phyloP scores from a whole-genome alignment of 2,329 filamentous ascomycete species.

The Ophiostoma fasciatum region DNA sequence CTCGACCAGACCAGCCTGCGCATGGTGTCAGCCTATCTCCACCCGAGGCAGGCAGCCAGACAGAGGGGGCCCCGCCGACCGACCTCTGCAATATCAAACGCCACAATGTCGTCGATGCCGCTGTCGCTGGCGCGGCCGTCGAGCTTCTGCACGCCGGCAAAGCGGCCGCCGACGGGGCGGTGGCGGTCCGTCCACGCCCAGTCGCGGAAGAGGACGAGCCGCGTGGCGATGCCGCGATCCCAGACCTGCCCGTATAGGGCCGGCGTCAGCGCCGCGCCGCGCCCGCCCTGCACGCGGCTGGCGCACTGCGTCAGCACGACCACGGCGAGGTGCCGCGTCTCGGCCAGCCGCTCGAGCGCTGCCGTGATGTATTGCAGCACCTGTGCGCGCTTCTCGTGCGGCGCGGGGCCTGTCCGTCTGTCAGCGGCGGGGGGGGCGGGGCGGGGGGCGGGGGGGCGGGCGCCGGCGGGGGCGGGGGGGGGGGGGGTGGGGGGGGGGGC shows the following conservation, averaged over 20 bases:
- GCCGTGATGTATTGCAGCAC: constrained; percentile 49
- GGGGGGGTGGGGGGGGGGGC: no score
- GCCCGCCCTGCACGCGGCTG: constrained; percentile 59
- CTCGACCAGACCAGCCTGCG: constrained; percentile 18
- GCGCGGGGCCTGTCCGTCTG: constrained; percentile 7
- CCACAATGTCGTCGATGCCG: constrained; percentile 27
- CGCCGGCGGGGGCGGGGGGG: no score
- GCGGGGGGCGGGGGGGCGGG: no score
- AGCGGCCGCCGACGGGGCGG: constrained; percentile 33
- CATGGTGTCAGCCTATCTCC: background rate
- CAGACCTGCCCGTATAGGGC: constrained; percentile 63
- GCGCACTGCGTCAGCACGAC: constrained; percentile 66
- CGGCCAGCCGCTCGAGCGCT: constrained; percentile 60
- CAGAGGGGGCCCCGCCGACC: no score
- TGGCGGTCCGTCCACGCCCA: constrained; percentile 38
- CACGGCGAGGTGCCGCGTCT: constrained; percentile 56
- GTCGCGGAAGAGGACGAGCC: constrained; percentile 68
- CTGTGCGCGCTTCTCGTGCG: constrained; percentile 21
- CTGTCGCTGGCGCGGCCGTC: constrained; percentile 33
- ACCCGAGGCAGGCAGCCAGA: no score
- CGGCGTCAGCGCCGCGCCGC: constrained; percentile 55
- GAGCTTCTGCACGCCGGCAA: constrained; percentile 51
- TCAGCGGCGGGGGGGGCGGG: no score
- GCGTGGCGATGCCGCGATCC: constrained; percentile 62
- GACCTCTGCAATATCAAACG: constrained; percentile 35